Evolutionary conservation across 768 basidiomycete genomes (phyloP), one percentile per base, ranked within the genome.

Genomic region (Suillus paluster): DNA sequence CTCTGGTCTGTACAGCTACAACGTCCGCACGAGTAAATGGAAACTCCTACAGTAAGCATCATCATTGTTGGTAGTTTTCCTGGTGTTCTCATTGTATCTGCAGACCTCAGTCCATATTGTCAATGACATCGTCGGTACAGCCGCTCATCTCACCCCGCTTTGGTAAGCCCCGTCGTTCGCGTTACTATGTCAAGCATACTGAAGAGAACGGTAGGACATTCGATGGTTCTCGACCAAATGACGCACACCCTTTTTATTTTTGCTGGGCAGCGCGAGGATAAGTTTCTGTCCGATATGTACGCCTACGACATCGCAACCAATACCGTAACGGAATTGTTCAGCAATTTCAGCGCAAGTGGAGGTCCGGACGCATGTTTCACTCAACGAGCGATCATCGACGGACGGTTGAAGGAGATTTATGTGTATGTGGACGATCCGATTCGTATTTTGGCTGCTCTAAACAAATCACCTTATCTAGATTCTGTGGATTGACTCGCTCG

Each of bases 291-390:
- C 3, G 92, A 93, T 72, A 91, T 93, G 90, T 90, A 88, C 57
- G 79, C 86, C 1, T 91, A 86, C 73, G 84, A 92, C 60, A 82
- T 89, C 64, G 74, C 77, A 48, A 84, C 82, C 4, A 83, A 84
- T 67, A 82, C 81, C 3, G 80, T 83, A 30, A 82, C 83, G 2
- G 86, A 92, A 68, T 68, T 91, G 5, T 91, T 83, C 68, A 77
- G 84, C 48, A 86, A 90, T 68, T 86, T 89, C 72, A 81, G 84
- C 3, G 61, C 79, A 17, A 75, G 79, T 10, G 88, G 89, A 1
- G 91, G 91, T 0, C 88, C 90, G 0, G 85, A 88, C 46, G 83
- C 88, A 3, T 88, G 84, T 68, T 92, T 91, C 68, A 89, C 89
- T 1, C 90, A 91, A 66, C 76, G 91, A 21, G 90, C 90, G 3